Base-by-base conservation (phyloP, 345 rosid species). In the Excoecaria agallocha region DNA sequence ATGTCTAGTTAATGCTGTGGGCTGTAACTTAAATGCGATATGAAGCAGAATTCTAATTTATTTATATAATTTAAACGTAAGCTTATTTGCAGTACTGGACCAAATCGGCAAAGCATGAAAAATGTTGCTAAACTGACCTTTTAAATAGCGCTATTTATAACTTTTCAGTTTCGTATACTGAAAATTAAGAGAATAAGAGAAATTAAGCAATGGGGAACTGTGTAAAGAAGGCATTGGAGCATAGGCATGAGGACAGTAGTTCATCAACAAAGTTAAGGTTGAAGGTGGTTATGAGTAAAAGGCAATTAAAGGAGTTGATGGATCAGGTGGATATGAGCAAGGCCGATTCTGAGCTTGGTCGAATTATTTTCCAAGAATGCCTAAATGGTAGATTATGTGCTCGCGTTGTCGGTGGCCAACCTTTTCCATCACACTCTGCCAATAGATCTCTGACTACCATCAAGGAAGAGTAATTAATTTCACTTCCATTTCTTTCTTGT, bases 261-360 rank as follows among this genome's bases (percentile, higher is more conserved):
- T 10, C 78, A 37, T 57, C 72, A 10, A 64, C 22, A 5, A 58
- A 51, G 19, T 6, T 72, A 46, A 71, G 83, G 63, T 41, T 83
- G 3, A 83, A 74, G 68, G 83, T 80, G n/a, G 50, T 41, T 0
- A 64, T 80, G 41, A 74, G 46, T 16, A 39, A 0, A 25, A 63
- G 22, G 62, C 81, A 80, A 51, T 51, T 83, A 1, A 38, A 68
- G 60, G 83, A 80, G 50, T 64, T 83, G 55, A 77, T 74, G 74
- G 45, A 45, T 1, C 64, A 20, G 56, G 71, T 19, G 64, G 73
- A 71, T 57, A 46, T 15, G 55, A 74, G 79, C 50, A 50, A 67
- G 63, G 77, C 58, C 7, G 43, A 50, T 9, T 52, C 73, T 4
- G 64, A 52, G 66, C 79, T 80, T 3, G 83, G 79, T 16, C 71